Evolutionary conservation across 148 eudicot genomes (phyloP).

Genomic region (Chenopodium quinoa): DNA sequence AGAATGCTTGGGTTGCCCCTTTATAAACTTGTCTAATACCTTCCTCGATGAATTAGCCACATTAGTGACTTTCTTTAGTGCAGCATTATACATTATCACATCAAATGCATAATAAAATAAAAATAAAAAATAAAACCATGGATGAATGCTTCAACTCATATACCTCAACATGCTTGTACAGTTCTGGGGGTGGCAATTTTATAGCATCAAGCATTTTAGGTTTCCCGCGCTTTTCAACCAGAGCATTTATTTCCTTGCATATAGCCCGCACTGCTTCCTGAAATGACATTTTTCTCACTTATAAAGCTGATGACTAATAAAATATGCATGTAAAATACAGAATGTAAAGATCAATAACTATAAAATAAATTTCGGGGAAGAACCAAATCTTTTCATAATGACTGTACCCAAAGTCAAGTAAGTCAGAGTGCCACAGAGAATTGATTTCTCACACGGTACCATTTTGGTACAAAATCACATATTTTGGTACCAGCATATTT

Average conservation of each 20-base stretch:
- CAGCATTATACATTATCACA: neutral
- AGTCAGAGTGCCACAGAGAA: no score
- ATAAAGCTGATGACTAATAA: neutral
- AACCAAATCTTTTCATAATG: neutral
- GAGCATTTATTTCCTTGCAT: slow-evolving; percentile 76
- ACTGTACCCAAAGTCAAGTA: no score
- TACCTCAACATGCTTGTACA: slow-evolving; percentile 85
- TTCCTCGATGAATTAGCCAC: neutral
- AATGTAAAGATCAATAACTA: neutral
- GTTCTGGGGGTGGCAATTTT: slow-evolving; percentile 83
- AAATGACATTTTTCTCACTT: slow-evolving; percentile 17
- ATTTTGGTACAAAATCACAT: no score
- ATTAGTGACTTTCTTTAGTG: neutral
- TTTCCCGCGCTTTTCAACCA: slow-evolving; percentile 83
- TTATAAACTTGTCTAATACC: neutral
- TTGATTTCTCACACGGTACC: no score
- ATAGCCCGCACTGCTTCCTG: slow-evolving; percentile 80
- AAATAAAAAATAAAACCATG: no score
- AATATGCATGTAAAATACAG: neutral
- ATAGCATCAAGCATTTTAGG: slow-evolving; percentile 94
- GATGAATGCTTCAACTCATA: slow-evolving; percentile 11
- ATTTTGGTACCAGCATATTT: no score
- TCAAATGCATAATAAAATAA: neutral
- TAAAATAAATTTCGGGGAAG: no score
- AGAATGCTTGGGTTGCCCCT: neutral